Conservation (phyloP, 805 yeast genomes). For the Nakazawaea sp. region DNA sequence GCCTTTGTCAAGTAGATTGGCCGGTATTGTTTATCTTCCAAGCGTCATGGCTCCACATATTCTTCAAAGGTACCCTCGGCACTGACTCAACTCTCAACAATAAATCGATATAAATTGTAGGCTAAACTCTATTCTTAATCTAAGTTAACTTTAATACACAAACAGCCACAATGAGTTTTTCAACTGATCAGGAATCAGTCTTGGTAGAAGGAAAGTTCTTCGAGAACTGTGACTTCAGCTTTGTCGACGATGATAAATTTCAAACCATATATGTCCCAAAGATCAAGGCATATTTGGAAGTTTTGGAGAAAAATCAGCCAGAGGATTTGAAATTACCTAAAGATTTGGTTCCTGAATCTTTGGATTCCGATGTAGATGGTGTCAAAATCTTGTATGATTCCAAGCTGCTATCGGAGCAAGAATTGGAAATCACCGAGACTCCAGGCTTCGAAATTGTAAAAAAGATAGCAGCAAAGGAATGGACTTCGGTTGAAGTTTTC, state of each 20-base stretch:
- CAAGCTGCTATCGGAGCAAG: conserved; percentile 19
- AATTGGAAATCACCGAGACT: conserved; percentile 36
- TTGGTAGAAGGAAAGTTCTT: no score
- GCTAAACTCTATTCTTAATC: no score
- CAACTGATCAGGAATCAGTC: no score
- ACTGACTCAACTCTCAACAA: no score
- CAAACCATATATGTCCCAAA: conserved; percentile 19
- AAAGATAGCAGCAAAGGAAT: conserved; percentile 30
- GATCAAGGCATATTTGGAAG: conserved; percentile 23
- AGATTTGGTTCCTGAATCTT: conserved; percentile 12
- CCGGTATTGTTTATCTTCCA: no score
- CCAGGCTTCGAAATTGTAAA: conserved; percentile 25
- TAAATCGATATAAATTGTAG: no score
- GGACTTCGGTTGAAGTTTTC: conserved; percentile 37
- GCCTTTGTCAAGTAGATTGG: no score
- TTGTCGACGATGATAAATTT: conserved; percentile 1
- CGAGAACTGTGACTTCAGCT: conserved; percentile 3
- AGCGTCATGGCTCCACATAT: no score
- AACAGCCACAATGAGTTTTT: no score
- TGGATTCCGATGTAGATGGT: conserved; percentile 21
- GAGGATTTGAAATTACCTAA: conserved; percentile 19
- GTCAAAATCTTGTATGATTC: conserved; percentile 19
- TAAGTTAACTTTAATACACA: no score
- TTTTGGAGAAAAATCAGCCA: conserved; percentile 20
- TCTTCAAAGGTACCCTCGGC: no score